Evolutionary conservation across 495 filamentous ascomycete genomes (phyloP).

Genomic region (Peziza echinospora): DNA sequence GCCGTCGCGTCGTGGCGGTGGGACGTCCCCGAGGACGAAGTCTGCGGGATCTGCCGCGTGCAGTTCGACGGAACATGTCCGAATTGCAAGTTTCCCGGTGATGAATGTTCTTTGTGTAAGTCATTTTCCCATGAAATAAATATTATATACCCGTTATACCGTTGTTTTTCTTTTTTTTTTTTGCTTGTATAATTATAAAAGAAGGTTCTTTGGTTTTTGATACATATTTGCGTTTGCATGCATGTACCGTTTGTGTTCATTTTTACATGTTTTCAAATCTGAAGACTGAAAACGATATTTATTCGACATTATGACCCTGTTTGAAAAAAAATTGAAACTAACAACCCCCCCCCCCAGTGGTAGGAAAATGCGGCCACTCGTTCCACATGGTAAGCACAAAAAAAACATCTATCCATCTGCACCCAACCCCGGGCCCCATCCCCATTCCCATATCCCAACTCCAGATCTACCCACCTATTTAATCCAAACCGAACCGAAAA

Average conservation of each 20-base stretch:
- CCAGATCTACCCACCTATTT: too few relatives aligned
- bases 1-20: slow-evolving; percentile 90
- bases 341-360: too few relatives aligned
- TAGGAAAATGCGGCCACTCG: slow-evolving; percentile 86
- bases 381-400: slow-evolving; percentile 76
- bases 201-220: not conserved
- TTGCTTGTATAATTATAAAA: not conserved
- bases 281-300: not conserved
- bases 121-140: slow-evolving; percentile 9
- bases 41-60: slow-evolving; percentile 94
- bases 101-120: slow-evolving; percentile 81
- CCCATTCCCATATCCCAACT: too few relatives aligned
- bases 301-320: too few relatives aligned
- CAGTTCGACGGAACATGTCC: slow-evolving; percentile 96
- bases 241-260: not conserved
- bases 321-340: too few relatives aligned
- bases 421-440: too few relatives aligned
- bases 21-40: slow-evolving; percentile 94
- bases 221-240: not conserved
- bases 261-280: not conserved
- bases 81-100: slow-evolving; percentile 91
- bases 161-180: too few relatives aligned
- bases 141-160: not conserved
- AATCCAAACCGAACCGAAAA: too few relatives aligned
- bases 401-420: too few relatives aligned